phyloP scores from a whole-genome alignment of 345 rosid genomes.

The Sapria himalayana region DNA sequence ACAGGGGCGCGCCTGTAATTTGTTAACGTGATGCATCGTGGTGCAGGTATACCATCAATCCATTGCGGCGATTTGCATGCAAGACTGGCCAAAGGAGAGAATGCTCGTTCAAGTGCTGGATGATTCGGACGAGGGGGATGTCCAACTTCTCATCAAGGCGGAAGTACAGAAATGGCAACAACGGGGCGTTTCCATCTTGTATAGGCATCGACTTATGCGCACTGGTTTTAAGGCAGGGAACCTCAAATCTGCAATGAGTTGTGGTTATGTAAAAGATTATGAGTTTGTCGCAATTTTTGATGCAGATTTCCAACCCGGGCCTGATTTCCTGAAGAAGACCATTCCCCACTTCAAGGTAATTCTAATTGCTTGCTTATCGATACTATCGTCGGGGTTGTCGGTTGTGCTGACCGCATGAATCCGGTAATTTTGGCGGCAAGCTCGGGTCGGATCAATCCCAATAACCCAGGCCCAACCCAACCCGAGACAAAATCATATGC shows the following conservation, averaged over 20 bases:
- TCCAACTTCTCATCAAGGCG: slow-evolving; percentile 55
- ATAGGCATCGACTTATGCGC: slow-evolving; percentile 72
- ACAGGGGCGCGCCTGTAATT: no score
- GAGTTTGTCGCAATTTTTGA: slow-evolving; percentile 81
- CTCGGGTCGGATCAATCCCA: no score
- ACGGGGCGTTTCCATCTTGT: slow-evolving; percentile 49
- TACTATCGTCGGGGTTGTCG: no score
- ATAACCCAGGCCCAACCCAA: no score
- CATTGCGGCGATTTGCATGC: slow-evolving; percentile 52
- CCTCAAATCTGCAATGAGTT: slow-evolving; percentile 81
- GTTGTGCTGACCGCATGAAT: no score
- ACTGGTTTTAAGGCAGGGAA: slow-evolving; percentile 89
- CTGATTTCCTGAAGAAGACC: slow-evolving; percentile 76
- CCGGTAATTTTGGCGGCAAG: no score
- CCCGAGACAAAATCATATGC: no score
- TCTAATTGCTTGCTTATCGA: no score
- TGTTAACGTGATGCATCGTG: not conserved
- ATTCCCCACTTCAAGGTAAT: slow-evolving; percentile 61
- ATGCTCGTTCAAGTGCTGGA: slow-evolving; percentile 75
- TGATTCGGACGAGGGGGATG: slow-evolving; percentile 65
- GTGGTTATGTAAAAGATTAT: slow-evolving; percentile 64
- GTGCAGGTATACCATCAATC: slow-evolving; percentile 70
- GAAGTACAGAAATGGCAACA: slow-evolving; percentile 91
- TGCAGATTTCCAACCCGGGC: slow-evolving; percentile 78
- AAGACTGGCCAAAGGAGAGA: slow-evolving; percentile 85